Base-by-base conservation (phyloP, 2,329 filamentous ascomycete species). In the Aspergillus versicolor region DNA sequence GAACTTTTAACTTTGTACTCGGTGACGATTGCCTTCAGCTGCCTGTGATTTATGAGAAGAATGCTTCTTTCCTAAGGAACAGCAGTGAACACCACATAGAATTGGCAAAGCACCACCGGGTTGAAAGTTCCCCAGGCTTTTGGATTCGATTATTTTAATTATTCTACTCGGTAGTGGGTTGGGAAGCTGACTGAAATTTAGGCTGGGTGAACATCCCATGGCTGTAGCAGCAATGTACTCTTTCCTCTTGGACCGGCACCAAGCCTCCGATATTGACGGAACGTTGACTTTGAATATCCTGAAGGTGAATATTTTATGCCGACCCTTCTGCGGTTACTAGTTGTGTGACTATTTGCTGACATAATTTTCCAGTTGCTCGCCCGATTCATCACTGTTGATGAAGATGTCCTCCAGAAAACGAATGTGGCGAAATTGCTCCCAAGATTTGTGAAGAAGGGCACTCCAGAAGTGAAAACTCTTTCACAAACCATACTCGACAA, bases 351-450 rank as follows among this genome's bases (percentile, higher is more conserved):
- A n/a, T 40, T 21, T 21, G 56, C 69, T 75, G 58, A 75, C 56
- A 37, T 22, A 27, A 27, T n/a, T 12, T 5, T 50, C 27, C 34
- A 85, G 77, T 71, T 86, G 46, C 77, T 87, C 63, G 73, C 77
- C 27, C 77, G 77, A 43, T 85, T 84, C 60, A 78, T 79, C 13
- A 86, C 83, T 6, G 75, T 87, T 64, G 84, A 82, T 56, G 79
- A 80, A 58, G 81, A 83, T 49, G 77, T 81, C 48, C 74, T 87
- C 22, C 81, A 84, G 63, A 84, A 84, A 66, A 85, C 82, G 8
- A 85, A 86, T 63, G 72, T 86, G 30, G 77, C 78, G 53, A 87
- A 86, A 65, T 75, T 86, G 15, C 71, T 87, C 15, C 77, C 79
- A 3, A 78, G 81, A 24, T 81, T 85, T 61, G 74, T 81, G 52